Base-by-base conservation (phyloP, 768 basidiomycete species). In the Harrya chromipes region DNA sequence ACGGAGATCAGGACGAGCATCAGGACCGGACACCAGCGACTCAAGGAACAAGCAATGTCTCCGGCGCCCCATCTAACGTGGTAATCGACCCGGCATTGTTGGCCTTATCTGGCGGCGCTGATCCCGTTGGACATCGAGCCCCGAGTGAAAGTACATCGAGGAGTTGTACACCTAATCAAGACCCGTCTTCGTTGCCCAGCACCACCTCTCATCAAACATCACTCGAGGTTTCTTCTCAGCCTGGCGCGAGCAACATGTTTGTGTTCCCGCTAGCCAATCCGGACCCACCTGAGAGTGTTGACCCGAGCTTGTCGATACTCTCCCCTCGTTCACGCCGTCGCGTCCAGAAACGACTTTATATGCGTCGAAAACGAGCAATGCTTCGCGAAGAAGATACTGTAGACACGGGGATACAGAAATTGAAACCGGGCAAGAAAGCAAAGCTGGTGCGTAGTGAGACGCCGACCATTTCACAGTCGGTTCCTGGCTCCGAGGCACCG, bases 291-390 rank as follows among this genome's bases (percentile, higher is more conserved):
- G 21, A 23, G 21, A 57, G 44, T 3, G 46, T 40, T 33, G 46
- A 52, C 5, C n/a, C 54, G 24, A 62, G 62, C 39, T 40, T 63
- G 16, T 53, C 54, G n/a, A 45, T 46, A 26, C 69, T 77, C 19
- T 78, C 74, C 17, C 81, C 82, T 1, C 58, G 56, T 1, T 72
- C 77, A 9, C 81, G 81, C 7, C 77, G 82, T 29, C 80, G 77
- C n/a, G 54, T 79, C 20, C 68, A 70, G 50, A 87, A 87, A 50
- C 74, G 85, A 34, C 69, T 89, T 6, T 79, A 85, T 55, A 89
- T 89, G 87, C 81, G 87, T 6, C 77, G 79, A 24, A 83, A 80
- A 61, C 77, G 87, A 37, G 86, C 87, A 4, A 66, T 71, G 24
- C 65, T 71, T 27, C 59, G 61, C 24, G 84, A 73, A 35, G 63